Percentiles rank a stretch among this genome's conserved stretches.
phyloP scores from a whole-genome alignment of 345 rosid genomes.

The Rhizophora apiculata region DNA sequence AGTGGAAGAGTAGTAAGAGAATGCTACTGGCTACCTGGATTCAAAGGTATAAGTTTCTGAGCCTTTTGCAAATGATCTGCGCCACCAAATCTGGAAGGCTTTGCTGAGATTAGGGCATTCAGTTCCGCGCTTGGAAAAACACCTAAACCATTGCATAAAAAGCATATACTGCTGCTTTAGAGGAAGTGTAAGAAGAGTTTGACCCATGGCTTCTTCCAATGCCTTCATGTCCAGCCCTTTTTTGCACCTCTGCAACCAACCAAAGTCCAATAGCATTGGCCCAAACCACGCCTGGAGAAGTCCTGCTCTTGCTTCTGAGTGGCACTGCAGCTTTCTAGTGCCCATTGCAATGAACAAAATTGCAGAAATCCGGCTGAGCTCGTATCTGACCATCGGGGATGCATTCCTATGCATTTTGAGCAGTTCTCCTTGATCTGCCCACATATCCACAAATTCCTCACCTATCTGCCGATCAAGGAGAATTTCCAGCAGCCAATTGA shows the following conservation, averaged over 20 bases:
- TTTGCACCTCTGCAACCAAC: constrained; percentile 89
- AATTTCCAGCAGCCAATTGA: constrained; percentile 80
- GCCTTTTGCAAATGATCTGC: constrained; percentile 74
- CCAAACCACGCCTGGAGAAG: constrained; percentile 68
- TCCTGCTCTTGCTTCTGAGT: constrained; percentile 55
- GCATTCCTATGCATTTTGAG: constrained; percentile 55
- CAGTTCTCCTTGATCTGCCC: constrained; percentile 58
- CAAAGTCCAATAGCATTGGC: constrained; percentile 82
- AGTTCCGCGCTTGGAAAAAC: constrained; percentile 73
- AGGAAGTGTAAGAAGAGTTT: constrained; percentile 74
- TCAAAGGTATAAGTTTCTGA: constrained; percentile 57
- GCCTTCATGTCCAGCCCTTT: constrained; percentile 78
- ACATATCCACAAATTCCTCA: constrained; percentile 75
- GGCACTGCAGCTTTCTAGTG: constrained; percentile 73
- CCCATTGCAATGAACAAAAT: constrained; percentile 73
- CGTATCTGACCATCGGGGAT: constrained; percentile 89
- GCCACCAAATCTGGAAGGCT: constrained; percentile 99
- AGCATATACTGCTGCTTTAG: constrained; percentile 58
- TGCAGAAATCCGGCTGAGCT: constrained; percentile 81
- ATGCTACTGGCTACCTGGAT: constrained; percentile 33
- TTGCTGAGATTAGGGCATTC: constrained; percentile 91
- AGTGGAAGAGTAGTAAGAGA: constrained; percentile 7
- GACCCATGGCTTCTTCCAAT: constrained; percentile 92
- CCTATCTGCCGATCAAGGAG: constrained; percentile 76
- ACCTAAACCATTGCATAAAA: constrained; percentile 91